Evolutionary conservation across 352 stramenopile species (phyloP).

Genomic region (Globisporangium viniferum): DNA sequence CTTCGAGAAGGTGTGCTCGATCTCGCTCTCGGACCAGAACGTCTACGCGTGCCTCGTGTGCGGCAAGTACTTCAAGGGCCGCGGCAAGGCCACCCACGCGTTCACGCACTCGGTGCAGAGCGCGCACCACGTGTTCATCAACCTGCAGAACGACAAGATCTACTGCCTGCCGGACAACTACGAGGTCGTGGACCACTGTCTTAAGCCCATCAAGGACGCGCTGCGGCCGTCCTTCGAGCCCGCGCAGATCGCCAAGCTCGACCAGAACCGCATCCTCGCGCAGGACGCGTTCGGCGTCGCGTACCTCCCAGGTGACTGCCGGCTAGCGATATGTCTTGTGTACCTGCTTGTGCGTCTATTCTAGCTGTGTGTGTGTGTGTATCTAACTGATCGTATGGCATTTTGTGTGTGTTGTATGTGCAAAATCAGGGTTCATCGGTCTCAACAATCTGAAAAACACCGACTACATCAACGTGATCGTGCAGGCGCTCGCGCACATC

Average conservation of each 20-base stretch:
- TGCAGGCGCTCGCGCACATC: conserved; percentile 96
- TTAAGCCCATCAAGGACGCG: conserved; percentile 94
- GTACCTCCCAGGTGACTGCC: conserved; percentile 87
- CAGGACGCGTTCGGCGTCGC: conserved; percentile 95
- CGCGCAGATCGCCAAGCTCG: conserved; percentile 82
- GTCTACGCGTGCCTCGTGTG: conserved; percentile 99
- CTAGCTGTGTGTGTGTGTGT: conserved; percentile 5
- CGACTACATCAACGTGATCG: conserved; percentile 97
- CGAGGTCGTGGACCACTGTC: conserved; percentile 95
- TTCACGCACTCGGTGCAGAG: conserved; percentile 97
- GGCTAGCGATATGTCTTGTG: not conserved
- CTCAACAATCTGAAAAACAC: conserved; percentile 98
- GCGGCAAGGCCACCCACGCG: conserved; percentile 89
- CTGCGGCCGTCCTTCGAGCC: conserved; percentile 90
- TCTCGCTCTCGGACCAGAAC: conserved; percentile 96
- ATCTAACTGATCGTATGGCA: not conserved
- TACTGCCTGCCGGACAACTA: conserved; percentile 99
- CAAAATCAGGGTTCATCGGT: conserved; percentile 89
- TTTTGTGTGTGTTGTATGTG: not conserved
- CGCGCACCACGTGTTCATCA: conserved; percentile 97
- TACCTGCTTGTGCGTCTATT: not conserved
- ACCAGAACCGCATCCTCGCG: conserved; percentile 89
- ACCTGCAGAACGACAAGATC: conserved; percentile 93
- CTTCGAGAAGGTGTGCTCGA: conserved; percentile 97
- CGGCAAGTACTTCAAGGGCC: conserved; percentile 98